Conservation (phyloP, 805 yeast species). For the Diddensiella caesifluorescens region DNA sequence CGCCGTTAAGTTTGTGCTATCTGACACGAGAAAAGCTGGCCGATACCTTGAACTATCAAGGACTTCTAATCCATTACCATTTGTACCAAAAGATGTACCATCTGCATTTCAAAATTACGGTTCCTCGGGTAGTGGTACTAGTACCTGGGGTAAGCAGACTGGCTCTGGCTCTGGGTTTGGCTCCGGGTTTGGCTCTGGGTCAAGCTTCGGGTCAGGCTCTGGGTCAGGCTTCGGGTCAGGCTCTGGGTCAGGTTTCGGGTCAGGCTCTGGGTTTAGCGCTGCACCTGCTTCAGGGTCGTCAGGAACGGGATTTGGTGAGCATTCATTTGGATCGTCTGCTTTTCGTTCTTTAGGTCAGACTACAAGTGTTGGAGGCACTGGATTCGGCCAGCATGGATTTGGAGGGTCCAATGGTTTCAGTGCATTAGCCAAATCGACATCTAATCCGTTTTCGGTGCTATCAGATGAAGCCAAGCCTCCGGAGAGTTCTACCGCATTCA, state of each 20-base stretch:
- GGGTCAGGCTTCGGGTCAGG: slow-evolving; percentile 2
- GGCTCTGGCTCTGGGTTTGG: slow-evolving; percentile 11
- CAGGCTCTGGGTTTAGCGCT: slow-evolving; percentile 19
- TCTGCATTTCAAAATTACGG: background rate
- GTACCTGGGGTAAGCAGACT: background rate
- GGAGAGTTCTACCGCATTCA: no score
- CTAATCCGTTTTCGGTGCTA: background rate
- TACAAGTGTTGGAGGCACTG: no score
- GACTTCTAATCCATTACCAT: slow-evolving; percentile 16
- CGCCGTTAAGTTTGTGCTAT: slow-evolving; percentile 36
- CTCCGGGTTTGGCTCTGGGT: slow-evolving; percentile 14
- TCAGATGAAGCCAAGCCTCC: no score
- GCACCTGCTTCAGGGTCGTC: slow-evolving; percentile 24
- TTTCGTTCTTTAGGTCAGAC: no score
- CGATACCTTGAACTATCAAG: slow-evolving; percentile 50
- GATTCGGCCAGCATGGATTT: background rate
- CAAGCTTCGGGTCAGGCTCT: slow-evolving; percentile 11
- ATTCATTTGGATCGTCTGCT: slow-evolving; percentile 19
- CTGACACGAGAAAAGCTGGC: slow-evolving; percentile 47
- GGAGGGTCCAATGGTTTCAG: slow-evolving; percentile 1
- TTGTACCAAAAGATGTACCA: slow-evolving; percentile 6
- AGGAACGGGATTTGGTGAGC: slow-evolving; percentile 22
- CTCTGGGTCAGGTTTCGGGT: background rate
- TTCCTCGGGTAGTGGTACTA: slow-evolving; percentile 1
- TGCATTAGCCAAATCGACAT: background rate